Evolutionary conservation across 1,139 yeast genomes (phyloP), one percentile per base, ranked within the genome.

Genomic region (Candida glucosophila): DNA sequence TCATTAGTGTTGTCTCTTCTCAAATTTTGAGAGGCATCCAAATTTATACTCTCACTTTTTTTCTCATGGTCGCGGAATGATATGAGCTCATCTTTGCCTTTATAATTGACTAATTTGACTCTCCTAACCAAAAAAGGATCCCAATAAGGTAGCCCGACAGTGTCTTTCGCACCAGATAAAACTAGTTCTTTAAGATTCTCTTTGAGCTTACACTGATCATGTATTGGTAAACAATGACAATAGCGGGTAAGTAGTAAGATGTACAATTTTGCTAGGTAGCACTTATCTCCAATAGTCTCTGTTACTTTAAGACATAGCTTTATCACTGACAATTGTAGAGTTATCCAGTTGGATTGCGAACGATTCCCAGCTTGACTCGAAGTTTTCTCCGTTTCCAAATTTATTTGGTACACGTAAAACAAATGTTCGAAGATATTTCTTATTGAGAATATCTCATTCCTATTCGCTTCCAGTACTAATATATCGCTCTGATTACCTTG

Each of bases 81-180:
- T 8, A 57, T 33, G 15, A 61, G 47, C 10, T 51, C 58, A 13
- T 48, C 53, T 19, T 40, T 43, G 12, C 32, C 31, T 24, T 44
- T 40, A 23, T 40, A 36, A 26, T 32, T 37, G 5, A 57, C 24
- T 54, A 58, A 52, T 15, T 54, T 50, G 5, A 76, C 58, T 22
- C 61, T 67, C 30, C 90, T 59, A 0, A 83, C 58, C 7, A 83
- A 34, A 36, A 63, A 73, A 1, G 81, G 78, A 46, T 83, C 95
- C 80, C 88, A 80, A 40, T 81, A 81, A 2, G 61, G 60, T 4
- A 46, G 27, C n/a, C n/a, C n/a, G 2, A 29, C 33, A 10, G 47
- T 28, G 5, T 36, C 32, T n/a, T 40, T 26, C 10, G 40, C 40
- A 14, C 43, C 39, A 4, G 47, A 34, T 39, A 52, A 24, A 31